phyloP scores from a whole-genome alignment of 148 eudicot species.

The Chenopodium berlandieri region DNA sequence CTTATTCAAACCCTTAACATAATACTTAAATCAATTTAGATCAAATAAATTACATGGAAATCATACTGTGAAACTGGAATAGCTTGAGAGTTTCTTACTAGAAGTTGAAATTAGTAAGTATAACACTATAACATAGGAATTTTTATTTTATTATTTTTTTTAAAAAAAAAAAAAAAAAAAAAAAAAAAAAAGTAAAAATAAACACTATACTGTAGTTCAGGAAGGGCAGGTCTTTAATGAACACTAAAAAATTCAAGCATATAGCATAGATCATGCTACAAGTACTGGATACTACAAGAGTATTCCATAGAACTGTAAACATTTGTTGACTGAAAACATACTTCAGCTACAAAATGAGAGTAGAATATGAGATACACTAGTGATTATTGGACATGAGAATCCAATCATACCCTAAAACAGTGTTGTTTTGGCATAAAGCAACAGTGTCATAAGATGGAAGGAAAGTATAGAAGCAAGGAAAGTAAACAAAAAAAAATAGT shows the following conservation, averaged over 20 bases:
- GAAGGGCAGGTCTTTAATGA: not conserved
- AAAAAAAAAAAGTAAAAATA: not conserved
- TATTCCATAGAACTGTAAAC: not conserved
- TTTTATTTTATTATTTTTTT: too few relatives aligned
- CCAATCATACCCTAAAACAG: not conserved
- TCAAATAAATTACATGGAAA: not conserved
- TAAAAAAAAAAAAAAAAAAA: too few relatives aligned
- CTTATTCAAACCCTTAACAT: not conserved
- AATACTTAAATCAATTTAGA: not conserved
- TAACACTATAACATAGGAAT: not conserved
- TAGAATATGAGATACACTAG: not conserved
- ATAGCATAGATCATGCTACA: not conserved
- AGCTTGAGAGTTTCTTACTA: not conserved
- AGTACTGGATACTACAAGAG: not conserved
- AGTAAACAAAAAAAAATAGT: not conserved
- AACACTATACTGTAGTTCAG: not conserved
- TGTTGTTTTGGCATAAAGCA: not conserved
- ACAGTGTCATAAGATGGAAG: not conserved
- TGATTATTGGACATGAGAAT: not conserved
- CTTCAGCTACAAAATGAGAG: not conserved
- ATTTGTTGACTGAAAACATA: not conserved
- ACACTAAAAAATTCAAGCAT: not conserved
- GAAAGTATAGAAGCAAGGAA: not conserved
- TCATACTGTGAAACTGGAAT: not conserved
- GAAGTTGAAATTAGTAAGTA: not conserved